These are phyloP conservation scores for Omphalea diandra DNA, from an alignment of 441 rosid species.

Conservation along the genomic window DNA sequence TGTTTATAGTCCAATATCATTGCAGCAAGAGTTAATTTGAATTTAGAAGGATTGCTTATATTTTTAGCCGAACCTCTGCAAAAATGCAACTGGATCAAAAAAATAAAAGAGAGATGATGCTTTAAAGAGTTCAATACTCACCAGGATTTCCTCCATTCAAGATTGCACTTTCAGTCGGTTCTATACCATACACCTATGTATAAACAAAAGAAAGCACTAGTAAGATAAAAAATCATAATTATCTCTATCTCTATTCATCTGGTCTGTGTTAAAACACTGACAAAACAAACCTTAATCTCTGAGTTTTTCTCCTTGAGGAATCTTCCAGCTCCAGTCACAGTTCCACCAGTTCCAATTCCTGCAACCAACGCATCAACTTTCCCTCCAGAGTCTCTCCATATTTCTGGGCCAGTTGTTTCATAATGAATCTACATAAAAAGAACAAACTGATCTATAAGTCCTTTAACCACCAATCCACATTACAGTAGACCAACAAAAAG, in stretches of 20 bases:
- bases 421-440: conserved; percentile 62
- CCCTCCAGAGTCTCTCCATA: conserved; percentile 78
- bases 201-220: conserved; percentile 6
- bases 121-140: conserved; percentile 14
- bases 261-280: background rate
- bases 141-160: conserved; percentile 69
- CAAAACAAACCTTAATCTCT: conserved; percentile 48
- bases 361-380: conserved; percentile 66
- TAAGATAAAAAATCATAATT: background rate
- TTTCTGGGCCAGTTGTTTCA: conserved; percentile 83
- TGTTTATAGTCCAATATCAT: background rate
- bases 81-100: background rate
- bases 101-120: background rate
- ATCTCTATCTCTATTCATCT: background rate
- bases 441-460: background rate
- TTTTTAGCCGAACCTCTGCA: too few species aligned
- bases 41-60: too few species aligned
- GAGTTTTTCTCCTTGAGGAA: conserved; percentile 78
- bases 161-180: conserved; percentile 74
- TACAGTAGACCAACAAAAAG: background rate
- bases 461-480: background rate
- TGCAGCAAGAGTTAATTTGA: background rate
- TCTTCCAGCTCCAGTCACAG: conserved; percentile 68
- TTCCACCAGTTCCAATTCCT: conserved; percentile 86
- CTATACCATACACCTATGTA: conserved; percentile 60